Evolutionary conservation across 164 flowering plant genomes (phyloP), one percentile per base, ranked within the genome.

Genomic region (Aristolochia contorta): DNA sequence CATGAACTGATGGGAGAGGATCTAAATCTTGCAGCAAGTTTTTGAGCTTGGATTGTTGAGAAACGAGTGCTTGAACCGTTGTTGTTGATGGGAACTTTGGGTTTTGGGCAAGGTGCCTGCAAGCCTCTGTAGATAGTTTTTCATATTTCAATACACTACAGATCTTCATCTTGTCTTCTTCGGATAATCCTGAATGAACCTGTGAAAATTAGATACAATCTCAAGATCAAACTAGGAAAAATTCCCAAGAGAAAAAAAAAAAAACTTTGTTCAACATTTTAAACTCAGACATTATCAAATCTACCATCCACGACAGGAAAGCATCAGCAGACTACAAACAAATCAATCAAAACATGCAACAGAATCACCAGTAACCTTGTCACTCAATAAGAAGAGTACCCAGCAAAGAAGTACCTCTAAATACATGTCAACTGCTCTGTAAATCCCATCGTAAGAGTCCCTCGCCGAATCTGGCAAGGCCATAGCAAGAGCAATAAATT

Each of bases 381-480:
- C 8, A n/a, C 27, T 19, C 23, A 52, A 24, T 9, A 52, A 18
- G 19, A 27, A 21, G 53, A 57, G 25, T 12, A 43, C 19, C n/a
- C 9, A 3, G 43, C 43, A 37, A 37, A 3, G 43, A 8, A 37
- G 7, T 80, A 89, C 98, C 96, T 87, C 72, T 18, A 92, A 73
- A 67, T 87, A 92, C 68, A 86, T 67, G 67, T 87, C 82, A 18
- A 84, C 72, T 30, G 96, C 86, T 27, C 62, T 74, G 69, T 83
- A 87, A 2, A 92, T 68, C 21, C 56, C 77, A 71, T 92, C 93
- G 67, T 70, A 72, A 30, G 84, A 84, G 58, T 83, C 84, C 70
- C 92, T 77, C 15, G 89, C 84, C 21, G 75, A 75, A 68, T 85
- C 88, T 14, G 98, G 96, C 45, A 92, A 63, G n/a, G 77, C 74